Percentiles rank a stretch among this genome's conserved stretches.
These are phyloP conservation scores for Physcomitrium patens DNA, from an alignment of 225 moss, liverwort and hornwort genomes.

Conservation along the genomic window DNA sequence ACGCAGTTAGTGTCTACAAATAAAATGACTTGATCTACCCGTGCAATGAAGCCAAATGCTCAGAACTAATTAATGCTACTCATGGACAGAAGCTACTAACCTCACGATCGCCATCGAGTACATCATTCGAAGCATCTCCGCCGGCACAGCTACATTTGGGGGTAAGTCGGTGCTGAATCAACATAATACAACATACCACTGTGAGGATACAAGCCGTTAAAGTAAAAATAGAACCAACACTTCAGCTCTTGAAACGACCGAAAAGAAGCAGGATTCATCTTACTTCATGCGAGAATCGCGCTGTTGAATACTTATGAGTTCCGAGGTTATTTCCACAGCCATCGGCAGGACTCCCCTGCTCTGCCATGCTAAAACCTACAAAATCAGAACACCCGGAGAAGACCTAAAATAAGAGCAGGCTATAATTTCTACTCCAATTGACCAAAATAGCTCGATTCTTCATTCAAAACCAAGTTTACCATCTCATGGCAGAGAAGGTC, in stretches of 20 bases:
- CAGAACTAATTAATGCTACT: neutral
- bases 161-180: constrained; percentile 41
- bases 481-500: neutral
- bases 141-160: constrained; percentile 33
- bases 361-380: constrained; percentile 60
- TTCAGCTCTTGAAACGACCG: neutral
- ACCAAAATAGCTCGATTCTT: neutral
- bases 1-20: no score
- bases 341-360: constrained; percentile 63
- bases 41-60: neutral
- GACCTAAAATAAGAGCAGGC: neutral
- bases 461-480: neutral
- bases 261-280: neutral
- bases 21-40: no score
- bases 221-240: neutral
- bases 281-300: constrained; percentile 54
- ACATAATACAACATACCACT: neutral
- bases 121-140: constrained; percentile 71
- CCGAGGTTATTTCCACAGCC: constrained; percentile 54
- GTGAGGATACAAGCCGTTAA: neutral
- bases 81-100: constrained; percentile 20
- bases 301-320: constrained; percentile 50
- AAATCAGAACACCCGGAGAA: neutral
- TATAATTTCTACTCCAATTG: neutral
- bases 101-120: constrained; percentile 69